Evolutionary conservation across 352 stramenopile genomes (phyloP), one percentile per base, ranked within the genome.

Genomic region (Globisporangium cylindrosporum): DNA sequence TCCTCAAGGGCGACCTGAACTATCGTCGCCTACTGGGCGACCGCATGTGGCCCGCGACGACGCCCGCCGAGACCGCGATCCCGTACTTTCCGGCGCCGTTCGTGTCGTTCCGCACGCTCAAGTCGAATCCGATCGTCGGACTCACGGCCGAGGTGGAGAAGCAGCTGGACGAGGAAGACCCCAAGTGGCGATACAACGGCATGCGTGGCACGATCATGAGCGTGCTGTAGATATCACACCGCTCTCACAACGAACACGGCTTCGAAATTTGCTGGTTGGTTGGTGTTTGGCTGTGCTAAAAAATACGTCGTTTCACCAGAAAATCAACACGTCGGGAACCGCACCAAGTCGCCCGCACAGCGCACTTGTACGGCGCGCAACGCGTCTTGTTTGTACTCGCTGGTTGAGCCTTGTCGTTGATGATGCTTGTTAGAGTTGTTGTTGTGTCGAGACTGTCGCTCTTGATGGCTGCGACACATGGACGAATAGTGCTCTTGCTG

Each of bases 1-100:
- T 99, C 77, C 80, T 98, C 18, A 99, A 99, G 77, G 97, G 97
- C 27, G 97, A 99, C 73, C 92, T 98, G 46, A 99, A 99, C 73
- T 99, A 99, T 77, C 86, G 97, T n/a, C 89, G 96, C 7, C 69
- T 99, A 15, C 74, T 99, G 1, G 95, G 95, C 5, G 97, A 99
- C 73, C 84, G 94, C 32, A 72, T 92, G 66, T 99, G 95, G 95
- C 80, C 82, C 2, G 80, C 90, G 24, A 83, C 86, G 18, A 94
- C 82, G 6, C 84, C 86, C 1, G 91, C 98, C 57, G 67, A 88
- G 20, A 76, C 97, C 43, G 91, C 98, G 4, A 74, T 93, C 22
- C 74, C 85, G 25, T 97, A 90, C 69, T 94, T 92, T 43, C 80
- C 84, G 0, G 68, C 74, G 9, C 71, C 84, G 0, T 90, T 92